phyloP scores from a whole-genome alignment of 129 eudicot species.

The Centella asiatica region DNA sequence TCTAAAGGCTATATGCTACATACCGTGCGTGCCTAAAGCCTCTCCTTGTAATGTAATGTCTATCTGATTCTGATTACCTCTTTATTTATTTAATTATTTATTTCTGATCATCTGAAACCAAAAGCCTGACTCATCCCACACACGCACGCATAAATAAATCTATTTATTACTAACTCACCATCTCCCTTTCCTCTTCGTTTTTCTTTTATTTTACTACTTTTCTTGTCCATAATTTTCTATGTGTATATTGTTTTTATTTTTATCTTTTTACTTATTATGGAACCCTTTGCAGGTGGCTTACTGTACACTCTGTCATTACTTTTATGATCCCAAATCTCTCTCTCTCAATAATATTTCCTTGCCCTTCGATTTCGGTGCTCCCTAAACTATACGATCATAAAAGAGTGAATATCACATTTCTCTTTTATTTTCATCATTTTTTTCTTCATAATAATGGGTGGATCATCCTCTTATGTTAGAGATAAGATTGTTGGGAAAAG shows the following conservation, averaged over 20 bases:
- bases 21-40: neutral
- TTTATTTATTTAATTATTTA: no score
- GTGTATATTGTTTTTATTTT: neutral
- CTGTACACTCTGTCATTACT: conserved; percentile 18
- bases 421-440: no score
- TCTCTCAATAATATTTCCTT: conserved; percentile 10
- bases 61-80: neutral
- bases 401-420: neutral
- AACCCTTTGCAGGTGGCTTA: conserved; percentile 24
- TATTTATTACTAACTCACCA: neutral
- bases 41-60: conserved; percentile 8
- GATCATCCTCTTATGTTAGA: no score
- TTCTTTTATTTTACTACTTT: neutral
- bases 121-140: neutral
- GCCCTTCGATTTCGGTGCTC: conserved; percentile 39
- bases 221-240: neutral
- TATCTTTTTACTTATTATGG: conserved; percentile 16
- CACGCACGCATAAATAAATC: conserved; percentile 6
- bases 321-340: conserved; percentile 23
- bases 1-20: neutral
- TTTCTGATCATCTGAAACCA: conserved; percentile 6
- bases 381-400: neutral
- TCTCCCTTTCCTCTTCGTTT: neutral
- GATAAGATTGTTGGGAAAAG: no score
- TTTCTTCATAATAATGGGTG: no score